phyloP scores from a whole-genome alignment of 257 asterid genomes.

The Plantago elongata region DNA sequence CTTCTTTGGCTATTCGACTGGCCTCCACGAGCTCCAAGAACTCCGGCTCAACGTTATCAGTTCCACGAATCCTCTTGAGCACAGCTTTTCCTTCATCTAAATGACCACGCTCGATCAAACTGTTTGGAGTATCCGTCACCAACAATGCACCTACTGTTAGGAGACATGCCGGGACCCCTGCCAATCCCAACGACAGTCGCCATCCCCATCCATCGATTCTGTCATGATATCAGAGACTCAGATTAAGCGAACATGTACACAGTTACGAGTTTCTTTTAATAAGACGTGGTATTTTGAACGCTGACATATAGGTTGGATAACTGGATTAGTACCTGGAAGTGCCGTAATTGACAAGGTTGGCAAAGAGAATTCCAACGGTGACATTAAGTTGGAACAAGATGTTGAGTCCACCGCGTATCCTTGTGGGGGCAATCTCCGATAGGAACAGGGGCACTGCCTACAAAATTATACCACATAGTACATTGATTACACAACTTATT shows the following conservation, averaged over 20 bases:
- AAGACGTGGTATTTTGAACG: background rate
- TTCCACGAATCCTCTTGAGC: slow-evolving; percentile 69
- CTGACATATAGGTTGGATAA: background rate
- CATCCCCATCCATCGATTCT: slow-evolving; percentile 85
- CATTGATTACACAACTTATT: background rate
- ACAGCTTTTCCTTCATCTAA: slow-evolving; percentile 71
- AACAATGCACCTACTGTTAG: slow-evolving; percentile 67
- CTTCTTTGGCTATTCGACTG: slow-evolving; percentile 69
- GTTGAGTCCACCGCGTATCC: slow-evolving; percentile 92
- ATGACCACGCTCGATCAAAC: slow-evolving; percentile 73
- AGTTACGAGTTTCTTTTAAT: background rate
- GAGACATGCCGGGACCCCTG: slow-evolving; percentile 76
- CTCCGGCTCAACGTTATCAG: slow-evolving; percentile 71
- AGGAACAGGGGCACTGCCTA: slow-evolving; percentile 88
- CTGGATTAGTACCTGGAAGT: slow-evolving; percentile 46
- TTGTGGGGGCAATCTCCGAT: slow-evolving; percentile 93
- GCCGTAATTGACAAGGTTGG: slow-evolving; percentile 80
- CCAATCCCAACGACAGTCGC: slow-evolving; percentile 80
- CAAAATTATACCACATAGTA: slow-evolving; percentile 7
- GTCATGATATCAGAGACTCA: background rate
- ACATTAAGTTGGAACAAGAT: slow-evolving; percentile 81
- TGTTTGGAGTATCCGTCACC: slow-evolving; percentile 83
- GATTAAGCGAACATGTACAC: background rate
- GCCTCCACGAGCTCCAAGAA: slow-evolving; percentile 75
- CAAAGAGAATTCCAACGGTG: slow-evolving; percentile 81